Percentiles rank a stretch among this genome's conserved stretches.
phyloP scores from a whole-genome alignment of 768 basidiomycete species.

The Boletus tylopilopsis region DNA sequence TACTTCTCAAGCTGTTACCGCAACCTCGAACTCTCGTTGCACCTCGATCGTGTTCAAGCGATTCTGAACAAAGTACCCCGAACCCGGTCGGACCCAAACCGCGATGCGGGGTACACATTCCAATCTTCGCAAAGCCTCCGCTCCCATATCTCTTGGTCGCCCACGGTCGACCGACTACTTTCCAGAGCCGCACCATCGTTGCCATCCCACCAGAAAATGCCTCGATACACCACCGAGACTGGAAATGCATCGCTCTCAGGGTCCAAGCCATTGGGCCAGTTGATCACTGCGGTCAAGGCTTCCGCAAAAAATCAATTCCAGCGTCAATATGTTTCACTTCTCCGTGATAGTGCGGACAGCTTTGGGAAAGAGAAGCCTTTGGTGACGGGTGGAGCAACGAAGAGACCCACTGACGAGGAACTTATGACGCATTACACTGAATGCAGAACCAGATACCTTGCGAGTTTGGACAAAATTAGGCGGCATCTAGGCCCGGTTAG shows the following conservation, averaged over 20 bases:
- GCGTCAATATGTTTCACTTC: not conserved
- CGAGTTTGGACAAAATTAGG: not conserved
- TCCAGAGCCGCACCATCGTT: slow-evolving; percentile 1
- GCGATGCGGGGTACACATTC: slow-evolving; percentile 4
- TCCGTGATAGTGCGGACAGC: slow-evolving; percentile 1
- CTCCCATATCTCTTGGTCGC: not conserved
- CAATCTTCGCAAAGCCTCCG: not conserved
- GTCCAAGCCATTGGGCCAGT: not conserved
- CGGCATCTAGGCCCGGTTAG: slow-evolving; percentile 12
- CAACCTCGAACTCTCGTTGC: not conserved
- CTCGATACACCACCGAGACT: not conserved
- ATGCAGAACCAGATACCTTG: slow-evolving; percentile 4
- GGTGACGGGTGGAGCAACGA: not conserved
- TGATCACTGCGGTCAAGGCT: slow-evolving; percentile 2
- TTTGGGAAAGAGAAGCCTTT: slow-evolving; percentile 6
- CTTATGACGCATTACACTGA: slow-evolving; percentile 9
- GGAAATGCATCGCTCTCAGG: not conserved
- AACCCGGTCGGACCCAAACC: not conserved
- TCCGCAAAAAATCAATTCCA: slow-evolving; percentile 12
- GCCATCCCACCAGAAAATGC: not conserved
- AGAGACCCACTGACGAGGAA: not conserved
- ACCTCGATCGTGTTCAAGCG: not conserved
- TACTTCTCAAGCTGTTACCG: slow-evolving; percentile 13
- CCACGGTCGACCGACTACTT: not conserved
- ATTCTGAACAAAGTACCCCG: slow-evolving; percentile 2